Evolutionary conservation across 169 alveolate species (phyloP).

Genomic region (Plasmodium berghei): DNA sequence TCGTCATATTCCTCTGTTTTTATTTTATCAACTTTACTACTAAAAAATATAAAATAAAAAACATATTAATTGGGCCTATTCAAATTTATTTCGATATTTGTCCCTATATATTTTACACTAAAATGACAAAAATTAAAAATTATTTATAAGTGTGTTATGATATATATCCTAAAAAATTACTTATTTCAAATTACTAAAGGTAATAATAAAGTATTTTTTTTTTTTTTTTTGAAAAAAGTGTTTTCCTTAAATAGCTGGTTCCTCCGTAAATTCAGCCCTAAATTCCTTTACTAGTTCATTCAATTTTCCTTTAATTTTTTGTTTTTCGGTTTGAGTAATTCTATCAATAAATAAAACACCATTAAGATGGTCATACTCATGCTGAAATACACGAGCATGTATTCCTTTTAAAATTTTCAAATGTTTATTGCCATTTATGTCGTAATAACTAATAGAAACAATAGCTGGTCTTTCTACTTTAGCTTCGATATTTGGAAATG

Average conservation of each 20-base stretch:
- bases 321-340: conserved; percentile 37
- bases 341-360: conserved; percentile 73
- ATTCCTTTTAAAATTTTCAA: conserved; percentile 61
- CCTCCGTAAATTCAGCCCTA: conserved; percentile 33
- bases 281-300: conserved; percentile 38
- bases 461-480: conserved; percentile 60
- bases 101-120: too few species aligned
- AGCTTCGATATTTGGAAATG: conserved; percentile 73
- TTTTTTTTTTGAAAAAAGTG: too few species aligned
- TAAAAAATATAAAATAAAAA: too few species aligned
- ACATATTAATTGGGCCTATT: too few species aligned
- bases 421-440: conserved; percentile 39
- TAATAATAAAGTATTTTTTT: too few species aligned
- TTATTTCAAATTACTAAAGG: too few species aligned
- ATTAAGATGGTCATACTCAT: conserved; percentile 75
- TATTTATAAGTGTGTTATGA: too few species aligned
- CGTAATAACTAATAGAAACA: conserved; percentile 48
- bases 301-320: conserved; percentile 30
- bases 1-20: too few species aligned
- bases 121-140: too few species aligned
- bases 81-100: too few species aligned
- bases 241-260: conserved; percentile 14
- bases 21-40: too few species aligned
- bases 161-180: too few species aligned
- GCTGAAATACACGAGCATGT: conserved; percentile 75